phyloP scores from a whole-genome alignment of 768 basidiomycete genomes.

The Tricholomella constricta region DNA sequence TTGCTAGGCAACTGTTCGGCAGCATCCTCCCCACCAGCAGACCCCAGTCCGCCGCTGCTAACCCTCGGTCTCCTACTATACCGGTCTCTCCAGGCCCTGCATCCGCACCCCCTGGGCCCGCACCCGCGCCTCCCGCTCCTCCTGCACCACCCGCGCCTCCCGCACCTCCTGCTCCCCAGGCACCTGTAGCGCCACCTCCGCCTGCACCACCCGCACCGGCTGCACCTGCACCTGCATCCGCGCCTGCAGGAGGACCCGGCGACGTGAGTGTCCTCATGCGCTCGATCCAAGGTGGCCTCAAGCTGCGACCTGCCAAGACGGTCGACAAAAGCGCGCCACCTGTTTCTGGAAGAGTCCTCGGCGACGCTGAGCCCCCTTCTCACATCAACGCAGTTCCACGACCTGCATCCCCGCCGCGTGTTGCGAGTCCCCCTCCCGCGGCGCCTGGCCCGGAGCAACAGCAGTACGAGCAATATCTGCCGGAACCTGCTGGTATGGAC shows the following conservation, averaged over 20 bases:
- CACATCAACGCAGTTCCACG: conserved; percentile 62
- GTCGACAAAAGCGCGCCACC: conserved; percentile 77
- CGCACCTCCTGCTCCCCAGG: conserved; percentile 31
- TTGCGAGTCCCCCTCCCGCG: conserved; percentile 15
- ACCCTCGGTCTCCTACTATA: conserved; percentile 48
- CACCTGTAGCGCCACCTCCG: conserved; percentile 33
- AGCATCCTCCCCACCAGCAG: conserved; percentile 59
- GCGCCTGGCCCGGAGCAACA: conserved; percentile 3
- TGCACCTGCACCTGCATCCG: conserved; percentile 29
- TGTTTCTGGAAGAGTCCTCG: conserved; percentile 77
- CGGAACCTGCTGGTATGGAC: conserved; percentile 32
- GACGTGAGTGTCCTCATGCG: conserved; percentile 68
- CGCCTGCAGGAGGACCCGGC: conserved; percentile 37
- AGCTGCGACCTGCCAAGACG: conserved; percentile 74
- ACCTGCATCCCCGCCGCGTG: conserved; percentile 42
- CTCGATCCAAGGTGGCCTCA: conserved; percentile 78
- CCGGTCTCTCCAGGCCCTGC: conserved; percentile 36
- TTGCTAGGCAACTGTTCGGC: conserved; percentile 83
- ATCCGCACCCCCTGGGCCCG: conserved; percentile 30
- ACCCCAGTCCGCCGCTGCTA: conserved; percentile 55
- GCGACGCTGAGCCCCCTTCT: conserved; percentile 66
- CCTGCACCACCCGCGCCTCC: conserved; percentile 41
- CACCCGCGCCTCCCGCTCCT: conserved; percentile 37
- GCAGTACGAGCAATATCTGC: conserved; percentile 18
- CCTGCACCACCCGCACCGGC: conserved; percentile 32